A percentile compares a stretch with the other conserved stretches of the same genome.
Evolutionary conservation across 345 rosid species (phyloP).

Genomic region (Aegle marmelos): DNA sequence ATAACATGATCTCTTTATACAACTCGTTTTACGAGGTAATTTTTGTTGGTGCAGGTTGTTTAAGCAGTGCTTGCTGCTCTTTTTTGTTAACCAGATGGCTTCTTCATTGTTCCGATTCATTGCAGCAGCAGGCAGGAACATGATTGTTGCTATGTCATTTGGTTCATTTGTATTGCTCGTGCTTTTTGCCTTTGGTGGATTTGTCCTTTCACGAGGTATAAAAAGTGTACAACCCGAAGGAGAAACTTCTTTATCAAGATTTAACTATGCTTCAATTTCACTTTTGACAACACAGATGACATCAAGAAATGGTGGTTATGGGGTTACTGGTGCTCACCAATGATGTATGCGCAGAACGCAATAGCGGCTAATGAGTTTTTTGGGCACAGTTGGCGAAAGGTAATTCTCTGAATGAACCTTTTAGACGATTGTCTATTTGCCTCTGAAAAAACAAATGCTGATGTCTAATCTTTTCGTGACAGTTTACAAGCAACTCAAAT

Average conservation of each 20-base stretch:
- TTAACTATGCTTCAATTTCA: not conserved
- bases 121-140: conserved; percentile 60
- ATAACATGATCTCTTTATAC: not conserved
- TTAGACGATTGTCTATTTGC: not conserved
- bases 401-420: not conserved
- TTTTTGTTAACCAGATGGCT: conserved; percentile 48
- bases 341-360: conserved; percentile 34
- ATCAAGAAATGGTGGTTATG: conserved; percentile 71
- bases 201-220: conserved; percentile 37
- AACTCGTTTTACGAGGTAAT: not conserved
- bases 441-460: not conserved
- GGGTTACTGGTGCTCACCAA: conserved; percentile 22
- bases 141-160: conserved; percentile 62
- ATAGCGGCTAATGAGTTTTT: conserved; percentile 31
- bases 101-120: conserved; percentile 57
- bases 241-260: not conserved
- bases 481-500: conserved; percentile 7
- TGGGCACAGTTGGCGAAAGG: conserved; percentile 15
- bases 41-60: conserved; percentile 37
- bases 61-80: conserved; percentile 45
- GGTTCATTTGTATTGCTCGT: conserved; percentile 47
- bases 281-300: conserved; percentile 33
- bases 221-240: not conserved
- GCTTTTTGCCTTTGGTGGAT: conserved; percentile 48
- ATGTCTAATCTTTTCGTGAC: not conserved